Evolutionary conservation across 176 grass and related monocot genomes (phyloP).

Genomic region (Hordeum vulgare): MorexV3_pseudomolecules_assembly NC_058524.1:593142644-593143143

Average conservation of each 20-base stretch:
- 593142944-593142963: neutral
- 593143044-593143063: neutral
- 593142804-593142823: neutral
- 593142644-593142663: neutral
- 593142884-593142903: neutral
- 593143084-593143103: neutral
- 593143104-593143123: neutral
- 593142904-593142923: neutral
- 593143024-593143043: neutral
- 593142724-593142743: neutral
- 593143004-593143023: neutral
- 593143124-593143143: conserved; percentile 26
- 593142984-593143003: neutral
- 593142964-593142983: neutral
- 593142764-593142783: no score
- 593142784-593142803: neutral
- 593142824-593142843: neutral
- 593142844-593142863: neutral
- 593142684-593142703: neutral
- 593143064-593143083: neutral
- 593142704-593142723: neutral
- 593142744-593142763: no score
- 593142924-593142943: conserved; percentile 8
- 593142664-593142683: neutral
- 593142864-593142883: neutral